Evolutionary conservation across 2,329 filamentous ascomycete species (phyloP), one percentile per base, ranked within the genome.

Genomic region (Esteya vermicola): DNA sequence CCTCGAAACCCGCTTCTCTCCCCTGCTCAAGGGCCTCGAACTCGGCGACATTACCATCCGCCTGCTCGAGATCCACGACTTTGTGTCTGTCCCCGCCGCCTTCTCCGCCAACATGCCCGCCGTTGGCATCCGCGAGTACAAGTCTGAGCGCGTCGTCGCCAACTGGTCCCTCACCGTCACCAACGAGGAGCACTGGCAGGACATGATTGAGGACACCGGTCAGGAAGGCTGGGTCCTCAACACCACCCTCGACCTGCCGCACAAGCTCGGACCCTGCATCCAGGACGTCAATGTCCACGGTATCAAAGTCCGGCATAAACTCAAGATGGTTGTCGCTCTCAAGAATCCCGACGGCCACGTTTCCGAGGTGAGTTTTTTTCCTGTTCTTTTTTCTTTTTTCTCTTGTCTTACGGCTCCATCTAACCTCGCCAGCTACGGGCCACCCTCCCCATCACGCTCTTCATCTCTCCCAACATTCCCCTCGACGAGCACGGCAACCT

Each of bases 311-410:
- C 74, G 85, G 41, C 91, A 98, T 59, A 93, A 93, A 62, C 71
- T 96, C 49, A 89, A 89, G 63, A 72, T 96, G 53, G 85, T 85
- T 37, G 80, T 96, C 44, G 85, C 89, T 35, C 72, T 98, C 30
- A 81, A 86, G 58, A 96, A 98, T 51, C 89, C 91, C 0, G 91
- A 98, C 55, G 89, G 88, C 0, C 91, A 96, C 54, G 72, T 88
- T 41, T 95, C 88, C 41, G 89, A 96, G 37, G 41, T 43, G 32
- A 28, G 33, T 37, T 12, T 14, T 4, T 36, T 21, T 6, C 20
- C 10, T 10, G 18, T 4, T 26, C 4, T 36, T 18, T 12, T 5
- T 27, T 23, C 13, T 23, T 5, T 8, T 21, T 26, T 36, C 16
- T 26, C 12, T 35, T 18, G 35, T 18, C 30, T 12, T 10, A 8